phyloP scores from a whole-genome alignment of 768 basidiomycete species.

The Pulveroboletus sp. region DNA sequence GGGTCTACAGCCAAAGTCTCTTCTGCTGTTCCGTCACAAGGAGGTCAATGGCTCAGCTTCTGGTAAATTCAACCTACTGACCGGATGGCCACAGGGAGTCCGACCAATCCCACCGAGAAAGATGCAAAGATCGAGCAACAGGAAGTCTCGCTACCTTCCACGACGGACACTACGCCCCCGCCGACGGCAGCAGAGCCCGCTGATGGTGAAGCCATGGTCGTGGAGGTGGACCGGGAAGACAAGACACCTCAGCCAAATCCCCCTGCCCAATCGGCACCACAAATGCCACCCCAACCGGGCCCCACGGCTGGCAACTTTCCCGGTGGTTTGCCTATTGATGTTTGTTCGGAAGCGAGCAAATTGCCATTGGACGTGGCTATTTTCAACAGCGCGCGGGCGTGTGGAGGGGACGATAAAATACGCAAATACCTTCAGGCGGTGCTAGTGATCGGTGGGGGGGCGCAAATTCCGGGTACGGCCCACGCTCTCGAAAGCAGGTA shows the following conservation, averaged over 20 bases:
- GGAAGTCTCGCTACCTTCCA: constrained; percentile 32
- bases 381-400: constrained; percentile 86
- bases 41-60: constrained; percentile 17
- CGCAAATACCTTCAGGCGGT: constrained; percentile 87
- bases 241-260: constrained; percentile 30
- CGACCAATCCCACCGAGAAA: constrained; percentile 21
- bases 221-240: constrained; percentile 47
- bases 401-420: constrained; percentile 85
- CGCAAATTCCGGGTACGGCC: constrained; percentile 75
- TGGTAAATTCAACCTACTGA: background rate
- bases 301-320: constrained; percentile 32
- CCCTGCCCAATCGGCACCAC: constrained; percentile 21
- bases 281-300: constrained; percentile 13
- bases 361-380: constrained; percentile 91
- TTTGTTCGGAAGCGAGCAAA: constrained; percentile 83
- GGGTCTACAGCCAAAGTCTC: constrained; percentile 23
- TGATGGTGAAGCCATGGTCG: constrained; percentile 37
- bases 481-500: constrained; percentile 89
- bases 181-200: constrained; percentile 18
- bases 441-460: constrained; percentile 83
- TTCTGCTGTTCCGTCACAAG: constrained; percentile 22
- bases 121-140: constrained; percentile 33
- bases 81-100: constrained; percentile 15
- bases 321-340: constrained; percentile 63
- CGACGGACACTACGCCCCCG: constrained; percentile 32